Base-by-base conservation (phyloP, 2,329 filamentous ascomycete genomes). In the Magnaporthiopsis incrustans region DNA sequence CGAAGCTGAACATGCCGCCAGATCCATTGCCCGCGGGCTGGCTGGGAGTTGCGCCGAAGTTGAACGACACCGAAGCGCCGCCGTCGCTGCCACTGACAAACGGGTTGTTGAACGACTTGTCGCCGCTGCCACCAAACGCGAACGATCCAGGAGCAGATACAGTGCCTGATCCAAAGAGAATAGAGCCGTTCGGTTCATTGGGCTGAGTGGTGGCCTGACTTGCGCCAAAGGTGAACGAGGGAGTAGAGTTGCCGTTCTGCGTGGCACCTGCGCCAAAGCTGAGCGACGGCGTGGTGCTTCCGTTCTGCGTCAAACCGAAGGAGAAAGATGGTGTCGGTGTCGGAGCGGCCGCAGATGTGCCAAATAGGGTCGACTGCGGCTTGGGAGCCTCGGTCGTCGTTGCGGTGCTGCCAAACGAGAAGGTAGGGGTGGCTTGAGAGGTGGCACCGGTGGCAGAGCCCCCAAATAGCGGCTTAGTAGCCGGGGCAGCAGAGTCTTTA, bases 1-100 rank as follows among this genome's bases (percentile, higher is more conserved):
- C 74, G 68, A 81, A 81, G 64, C 66, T 75, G 67, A 80, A 80
- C 66, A 74, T 67, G 64, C 65, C 64, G 15, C 44, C 57, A 14
- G 69, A 35, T 7, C 18, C 44, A 25, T 25, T 53, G 64, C 65
- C 63, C 56, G 64, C 25, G 50, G 63, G 58, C 6, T 66, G 58
- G 22, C 59, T 67, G 44, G 66, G 59, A 27, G 68, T 65, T 12
- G 69, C 71, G 26, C 78, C 79, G 67, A 81, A 81, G 65, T 71
- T 75, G 66, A 77, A 75, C 73, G 66, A 2, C 72, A 60, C 38
- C 53, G 69, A 60, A 60, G 66, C 57, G 4, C 53, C 50, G n/a
- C 56, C 57, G 18, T 53, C 61, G 61, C 69, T 69, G 62, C 72
- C 65, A 66, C 69, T 57, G 66, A 71, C 73, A 65, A 81, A 81